Conservation (phyloP, 345 rosid genomes). For the Brassica incana region DNA sequence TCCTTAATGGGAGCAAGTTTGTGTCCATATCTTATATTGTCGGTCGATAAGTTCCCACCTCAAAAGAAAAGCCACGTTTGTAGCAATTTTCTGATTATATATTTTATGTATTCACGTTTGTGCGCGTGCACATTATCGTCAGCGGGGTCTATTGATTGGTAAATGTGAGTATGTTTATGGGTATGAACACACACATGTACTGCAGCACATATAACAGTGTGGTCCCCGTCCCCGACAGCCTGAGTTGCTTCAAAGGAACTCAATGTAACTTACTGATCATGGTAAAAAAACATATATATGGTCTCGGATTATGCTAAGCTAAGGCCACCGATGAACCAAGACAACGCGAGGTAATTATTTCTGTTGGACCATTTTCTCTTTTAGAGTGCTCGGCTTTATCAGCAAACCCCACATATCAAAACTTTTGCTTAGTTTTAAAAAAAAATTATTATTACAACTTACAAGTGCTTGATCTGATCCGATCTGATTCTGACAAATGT, state of each 20-base stretch:
- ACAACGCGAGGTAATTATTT: slow-evolving; percentile 30
- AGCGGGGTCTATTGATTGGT: slow-evolving; percentile 15
- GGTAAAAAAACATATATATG: slow-evolving; percentile 22
- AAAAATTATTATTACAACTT: no score
- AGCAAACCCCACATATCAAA: slow-evolving; percentile 11
- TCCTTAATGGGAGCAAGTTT: slow-evolving; percentile 17
- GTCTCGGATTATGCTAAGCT: slow-evolving; percentile 13
- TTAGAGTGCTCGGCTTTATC: slow-evolving; percentile 16
- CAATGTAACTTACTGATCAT: slow-evolving; percentile 18
- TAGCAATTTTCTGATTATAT: slow-evolving; percentile 8
- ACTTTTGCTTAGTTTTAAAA: neutral
- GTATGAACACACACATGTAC: neutral
- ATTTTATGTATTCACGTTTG: neutral
- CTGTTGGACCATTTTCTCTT: slow-evolving; percentile 5
- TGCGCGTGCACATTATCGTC: slow-evolving; percentile 22
- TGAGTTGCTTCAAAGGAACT: slow-evolving; percentile 22
- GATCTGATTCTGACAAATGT: neutral
- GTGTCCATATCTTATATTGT: slow-evolving; percentile 12
- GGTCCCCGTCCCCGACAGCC: slow-evolving; percentile 17
- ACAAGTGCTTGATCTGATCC: neutral
- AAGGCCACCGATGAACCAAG: slow-evolving; percentile 25
- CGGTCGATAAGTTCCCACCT: slow-evolving; percentile 19
- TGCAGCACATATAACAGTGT: neutral
- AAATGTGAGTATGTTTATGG: slow-evolving; percentile 9
- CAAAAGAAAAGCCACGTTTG: slow-evolving; percentile 10